Evolutionary conservation across 2,329 filamentous ascomycete genomes (phyloP).

Genomic region (Arthrocladium fulminans): DNA sequence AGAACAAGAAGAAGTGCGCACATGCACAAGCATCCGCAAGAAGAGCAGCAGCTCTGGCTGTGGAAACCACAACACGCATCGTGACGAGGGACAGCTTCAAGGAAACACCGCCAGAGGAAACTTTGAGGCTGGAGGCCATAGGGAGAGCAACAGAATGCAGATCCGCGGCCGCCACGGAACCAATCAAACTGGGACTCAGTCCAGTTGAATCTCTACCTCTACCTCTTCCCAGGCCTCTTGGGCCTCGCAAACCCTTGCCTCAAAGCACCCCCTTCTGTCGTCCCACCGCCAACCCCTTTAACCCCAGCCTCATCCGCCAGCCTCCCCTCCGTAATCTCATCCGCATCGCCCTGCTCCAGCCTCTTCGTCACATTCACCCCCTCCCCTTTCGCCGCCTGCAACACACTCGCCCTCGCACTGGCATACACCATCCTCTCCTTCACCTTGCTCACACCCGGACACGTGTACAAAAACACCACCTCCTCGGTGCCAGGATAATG

Average conservation of each 20-base stretch:
- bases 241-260: slow-evolving; percentile 51
- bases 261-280: slow-evolving; percentile 5
- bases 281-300: slow-evolving; percentile 2
- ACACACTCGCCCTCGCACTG: slow-evolving; percentile 47
- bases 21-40: no score
- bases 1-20: no score
- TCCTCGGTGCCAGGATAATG: slow-evolving; percentile 40
- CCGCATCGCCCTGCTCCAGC: slow-evolving; percentile 52
- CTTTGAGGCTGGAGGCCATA: no score
- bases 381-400: slow-evolving; percentile 45
- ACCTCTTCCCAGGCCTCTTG: slow-evolving; percentile 49
- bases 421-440: slow-evolving; percentile 60
- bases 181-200: no score
- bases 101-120: no score
- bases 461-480: slow-evolving; percentile 57
- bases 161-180: no score
- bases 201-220: not conserved
- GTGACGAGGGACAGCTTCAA: no score
- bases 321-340: slow-evolving; percentile 46
- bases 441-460: slow-evolving; percentile 51
- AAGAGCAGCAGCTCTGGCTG: no score
- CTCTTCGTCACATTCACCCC: slow-evolving; percentile 51
- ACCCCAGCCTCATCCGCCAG: slow-evolving; percentile 45
- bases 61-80: no score
- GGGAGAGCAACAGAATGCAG: no score